These are phyloP conservation scores for Chlamydomonas incerta DNA, from an alignment of 139 green algal genomes.

Conservation along the genomic window DNA sequence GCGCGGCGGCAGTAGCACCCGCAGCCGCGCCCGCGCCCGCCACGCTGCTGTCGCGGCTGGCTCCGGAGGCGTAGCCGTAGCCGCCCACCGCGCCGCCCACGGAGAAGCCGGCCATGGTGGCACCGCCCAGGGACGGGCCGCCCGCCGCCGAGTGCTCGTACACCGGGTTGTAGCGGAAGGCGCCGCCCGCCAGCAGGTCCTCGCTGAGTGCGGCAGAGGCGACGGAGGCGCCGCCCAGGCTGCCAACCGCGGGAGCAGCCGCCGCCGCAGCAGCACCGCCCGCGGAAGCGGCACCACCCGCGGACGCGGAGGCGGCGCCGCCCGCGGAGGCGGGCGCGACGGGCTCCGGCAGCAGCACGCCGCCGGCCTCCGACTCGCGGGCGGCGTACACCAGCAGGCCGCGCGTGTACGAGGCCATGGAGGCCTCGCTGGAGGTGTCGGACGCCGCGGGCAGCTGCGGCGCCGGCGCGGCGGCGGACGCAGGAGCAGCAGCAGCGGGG, in stretches of 20 bases:
- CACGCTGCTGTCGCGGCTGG: background rate
- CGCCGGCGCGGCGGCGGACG: background rate
- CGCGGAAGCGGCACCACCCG: too few species aligned
- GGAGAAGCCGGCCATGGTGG: background rate
- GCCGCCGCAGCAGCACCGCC: background rate
- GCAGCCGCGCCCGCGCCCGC: too few species aligned
- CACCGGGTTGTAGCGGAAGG: conserved; percentile 19
- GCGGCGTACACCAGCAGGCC: background rate
- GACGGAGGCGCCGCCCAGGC: background rate
- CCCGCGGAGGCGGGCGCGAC: too few species aligned
- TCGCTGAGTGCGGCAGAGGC: background rate
- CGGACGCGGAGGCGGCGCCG: too few species aligned
- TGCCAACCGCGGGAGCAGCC: background rate
- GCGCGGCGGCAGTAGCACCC: background rate
- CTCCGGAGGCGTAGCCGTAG: background rate
- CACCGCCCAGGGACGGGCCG: background rate
- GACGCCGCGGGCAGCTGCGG: background rate
- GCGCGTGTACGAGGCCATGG: background rate
- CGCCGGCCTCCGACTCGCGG: background rate
- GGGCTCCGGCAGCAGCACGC: too few species aligned
- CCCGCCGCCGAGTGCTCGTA: background rate
- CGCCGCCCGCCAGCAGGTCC: background rate
- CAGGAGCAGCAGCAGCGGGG: background rate
- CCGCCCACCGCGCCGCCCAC: background rate
- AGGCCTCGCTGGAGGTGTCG: background rate